A percentile compares a stretch with the other conserved stretches of the same genome.
These are phyloP conservation scores for Acanthamoeba polyphaga DNA, from an alignment of 208 protist species.

Conservation along the genomic window DNA sequence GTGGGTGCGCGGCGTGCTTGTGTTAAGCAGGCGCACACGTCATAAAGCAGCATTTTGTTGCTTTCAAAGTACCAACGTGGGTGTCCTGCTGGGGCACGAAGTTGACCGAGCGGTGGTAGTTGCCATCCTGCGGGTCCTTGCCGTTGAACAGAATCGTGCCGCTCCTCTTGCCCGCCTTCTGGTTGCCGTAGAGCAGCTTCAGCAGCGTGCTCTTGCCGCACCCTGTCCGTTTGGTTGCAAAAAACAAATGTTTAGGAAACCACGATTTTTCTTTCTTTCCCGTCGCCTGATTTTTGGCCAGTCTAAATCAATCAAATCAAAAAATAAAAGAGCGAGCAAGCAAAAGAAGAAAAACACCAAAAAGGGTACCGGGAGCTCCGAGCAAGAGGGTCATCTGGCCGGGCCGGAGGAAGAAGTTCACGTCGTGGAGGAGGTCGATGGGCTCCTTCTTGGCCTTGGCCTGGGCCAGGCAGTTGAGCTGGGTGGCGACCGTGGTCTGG, in stretches of 20 bases:
- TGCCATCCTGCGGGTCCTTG: conserved; percentile 10
- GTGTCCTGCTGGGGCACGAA: conserved; percentile 83
- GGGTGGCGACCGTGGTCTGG: conserved; percentile 11
- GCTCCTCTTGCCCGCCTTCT: neutral
- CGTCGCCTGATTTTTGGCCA: no score
- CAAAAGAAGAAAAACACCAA: neutral
- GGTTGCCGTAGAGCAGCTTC: conserved; percentile 64
- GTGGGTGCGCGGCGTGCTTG: neutral
- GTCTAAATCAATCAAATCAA: neutral
- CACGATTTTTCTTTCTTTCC: neutral
- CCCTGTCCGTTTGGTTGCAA: neutral
- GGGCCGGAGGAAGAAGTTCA: conserved; percentile 27
- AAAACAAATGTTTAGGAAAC: neutral
- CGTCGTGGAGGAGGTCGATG: conserved; percentile 11
- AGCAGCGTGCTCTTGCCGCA: conserved; percentile 79
- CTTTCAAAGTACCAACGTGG: conserved; percentile 67
- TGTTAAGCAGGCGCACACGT: neutral
- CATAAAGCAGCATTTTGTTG: neutral
- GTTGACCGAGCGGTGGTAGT: conserved; percentile 10
- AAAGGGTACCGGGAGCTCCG: conserved; percentile 10
- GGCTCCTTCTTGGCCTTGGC: conserved; percentile 5
- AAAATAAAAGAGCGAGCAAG: no score
- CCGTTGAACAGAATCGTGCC: conserved; percentile 71
- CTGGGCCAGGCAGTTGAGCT: conserved; percentile 40
- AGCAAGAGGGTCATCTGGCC: conserved; percentile 46